Percentiles rank a stretch among this genome's conserved stretches.
phyloP scores from a whole-genome alignment of 495 filamentous ascomycete species.

The Penicillium alfredii region DNA sequence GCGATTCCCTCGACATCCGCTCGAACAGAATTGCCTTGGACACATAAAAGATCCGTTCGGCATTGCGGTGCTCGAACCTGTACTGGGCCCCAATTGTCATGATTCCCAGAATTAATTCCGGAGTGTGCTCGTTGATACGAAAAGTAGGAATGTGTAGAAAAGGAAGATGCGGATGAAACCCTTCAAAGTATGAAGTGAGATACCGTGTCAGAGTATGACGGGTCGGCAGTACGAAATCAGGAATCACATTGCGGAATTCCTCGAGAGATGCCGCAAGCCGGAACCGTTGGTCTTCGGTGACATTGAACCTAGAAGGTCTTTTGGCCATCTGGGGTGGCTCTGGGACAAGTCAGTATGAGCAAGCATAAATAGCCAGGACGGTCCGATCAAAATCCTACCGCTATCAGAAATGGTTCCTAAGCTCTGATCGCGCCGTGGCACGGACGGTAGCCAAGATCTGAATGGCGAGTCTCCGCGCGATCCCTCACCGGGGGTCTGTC shows the following conservation, averaged over 20 bases:
- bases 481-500: slow-evolving; percentile 16
- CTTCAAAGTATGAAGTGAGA: slow-evolving; percentile 34
- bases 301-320: slow-evolving; percentile 23
- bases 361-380: not conserved
- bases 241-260: slow-evolving; percentile 34
- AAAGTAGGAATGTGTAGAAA: slow-evolving; percentile 34
- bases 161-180: slow-evolving; percentile 34
- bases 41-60: slow-evolving; percentile 31
- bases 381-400: slow-evolving; percentile 24
- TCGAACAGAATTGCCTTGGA: slow-evolving; percentile 31
- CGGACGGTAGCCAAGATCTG: slow-evolving; percentile 37
- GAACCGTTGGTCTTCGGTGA: slow-evolving; percentile 34
- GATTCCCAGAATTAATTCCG: slow-evolving; percentile 28
- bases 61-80: slow-evolving; percentile 34
- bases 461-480: slow-evolving; percentile 37
- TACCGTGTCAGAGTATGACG: slow-evolving; percentile 35
- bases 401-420: slow-evolving; percentile 31
- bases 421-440: slow-evolving; percentile 34
- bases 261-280: slow-evolving; percentile 32
- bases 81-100: slow-evolving; percentile 36
- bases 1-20: slow-evolving; percentile 24
- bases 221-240: slow-evolving; percentile 34
- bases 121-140: slow-evolving; percentile 28
- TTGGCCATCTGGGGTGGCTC: slow-evolving; percentile 28
- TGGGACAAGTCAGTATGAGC: slow-evolving; percentile 4